These are phyloP conservation scores for Berberis vulgaris DNA, from an alignment of 164 flowering plant species.

Conservation along the genomic window DNA sequence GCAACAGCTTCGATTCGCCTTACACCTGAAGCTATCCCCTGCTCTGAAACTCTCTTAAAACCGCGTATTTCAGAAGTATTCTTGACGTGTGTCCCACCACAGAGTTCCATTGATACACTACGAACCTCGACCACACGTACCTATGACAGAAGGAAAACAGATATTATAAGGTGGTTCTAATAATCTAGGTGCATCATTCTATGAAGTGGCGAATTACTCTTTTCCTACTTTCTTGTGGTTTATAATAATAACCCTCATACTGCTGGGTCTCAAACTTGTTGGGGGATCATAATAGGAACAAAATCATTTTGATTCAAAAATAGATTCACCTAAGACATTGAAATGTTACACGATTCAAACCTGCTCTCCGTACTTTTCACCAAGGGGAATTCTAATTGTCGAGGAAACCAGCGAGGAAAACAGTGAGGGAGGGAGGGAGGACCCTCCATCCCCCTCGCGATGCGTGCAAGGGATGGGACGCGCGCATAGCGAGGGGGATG, in stretches of 20 bases:
- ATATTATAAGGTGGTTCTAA: no score
- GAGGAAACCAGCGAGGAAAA: no score
- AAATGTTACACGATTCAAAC: slow-evolving; percentile 20
- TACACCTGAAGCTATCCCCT: slow-evolving; percentile 89
- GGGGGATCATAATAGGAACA: no score
- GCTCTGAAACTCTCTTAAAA: slow-evolving; percentile 85
- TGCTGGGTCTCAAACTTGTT: no score
- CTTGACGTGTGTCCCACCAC: slow-evolving; percentile 93
- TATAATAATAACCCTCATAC: no score
- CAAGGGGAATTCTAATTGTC: no score
- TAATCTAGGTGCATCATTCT: background rate
- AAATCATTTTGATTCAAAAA: background rate
- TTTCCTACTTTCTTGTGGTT: background rate
- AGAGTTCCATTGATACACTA: slow-evolving; percentile 94
- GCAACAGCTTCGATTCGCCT: slow-evolving; percentile 93
- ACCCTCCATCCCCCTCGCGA: no score
- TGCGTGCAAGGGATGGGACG: no score
- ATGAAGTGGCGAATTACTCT: background rate
- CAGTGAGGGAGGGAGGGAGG: no score
- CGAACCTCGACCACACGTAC: slow-evolving; percentile 97
- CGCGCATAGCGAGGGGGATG: no score
- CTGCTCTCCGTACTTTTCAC: slow-evolving; percentile 94
- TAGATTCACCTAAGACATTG: background rate
- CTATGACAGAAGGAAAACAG: slow-evolving; percentile 25
- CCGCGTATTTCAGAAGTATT: slow-evolving; percentile 87